Base-by-base conservation (phyloP, 2,329 filamentous ascomycete species). In the Aspergillus floridensis region DNA sequence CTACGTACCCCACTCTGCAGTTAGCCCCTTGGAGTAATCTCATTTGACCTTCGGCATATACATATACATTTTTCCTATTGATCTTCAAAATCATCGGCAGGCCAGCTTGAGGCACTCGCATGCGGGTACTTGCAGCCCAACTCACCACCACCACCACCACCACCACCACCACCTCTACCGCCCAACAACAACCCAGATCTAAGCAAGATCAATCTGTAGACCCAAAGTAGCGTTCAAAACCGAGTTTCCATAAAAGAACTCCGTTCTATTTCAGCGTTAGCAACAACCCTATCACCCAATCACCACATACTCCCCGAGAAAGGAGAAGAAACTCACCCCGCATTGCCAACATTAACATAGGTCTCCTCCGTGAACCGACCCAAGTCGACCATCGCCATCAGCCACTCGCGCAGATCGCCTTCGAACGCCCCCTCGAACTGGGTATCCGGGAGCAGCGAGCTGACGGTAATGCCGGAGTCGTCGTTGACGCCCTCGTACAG, bases 331-430 rank as follows among this genome's bases (percentile, higher is more conserved):
- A 65, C 59, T 48, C 58, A 68, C 65, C 77, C 77, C 19, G 72
- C 77, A 60, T 80, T 80, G 1, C 76, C 77, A 6, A 80, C 76
- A 55, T 80, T 79, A 38, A 79, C 74, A 58, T 74, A 80, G 1
- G 74, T 78, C 19, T 62, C 67, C 11, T 70, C 66, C 3, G 63
- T 65, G 58, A 78, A 78, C 21, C 76, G 65, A 2, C 74, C 77
- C 38, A 75, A 70, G 31, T 73, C 67, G 1, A 73, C 73, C 50
- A 80, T 59, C 12, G 73, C 74, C 21, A 70, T 44, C 21, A 80
- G 65, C 78, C 77, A 80, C 31, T 79, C 72, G 67, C 77, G 79
- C 47, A 76, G 74, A 52, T 79, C 76, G 2, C 76, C 77, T 0
- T 59, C 60, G 53, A 80, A 79, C 2, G 61, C 58, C 3, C 77